Base-by-base conservation (phyloP, 2,329 filamentous ascomycete genomes). In the Neobulgaria alba region DNA sequence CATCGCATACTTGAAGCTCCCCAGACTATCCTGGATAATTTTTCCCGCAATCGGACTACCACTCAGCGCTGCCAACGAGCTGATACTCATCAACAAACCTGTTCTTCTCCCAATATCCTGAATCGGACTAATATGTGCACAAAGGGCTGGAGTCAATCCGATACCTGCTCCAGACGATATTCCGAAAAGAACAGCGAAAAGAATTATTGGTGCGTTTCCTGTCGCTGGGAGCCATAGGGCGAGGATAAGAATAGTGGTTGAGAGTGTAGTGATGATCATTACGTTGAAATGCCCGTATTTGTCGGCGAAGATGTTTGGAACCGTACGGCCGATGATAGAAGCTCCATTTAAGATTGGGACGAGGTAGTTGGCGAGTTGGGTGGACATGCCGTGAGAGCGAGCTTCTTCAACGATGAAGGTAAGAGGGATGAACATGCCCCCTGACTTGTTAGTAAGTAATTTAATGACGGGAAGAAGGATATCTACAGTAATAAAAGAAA, bases 41-140 rank as follows among this genome's bases (percentile, higher is more conserved):
- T 72, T 75, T 9, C 79, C 79, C 1, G 68, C 78, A 50, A 85
- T 79, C 1, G 81, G 81, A 23, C 68, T 73, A 1, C 79, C 77
- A 0, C 75, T 75, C 35, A 87, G 61, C 1, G 75, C 77, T 3
- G 76, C 79, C 16, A 85, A 63, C 1, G 73, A 69, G 43, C 76
- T 65, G 32, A 79, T 54, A 16, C 73, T 71, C 55, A 81, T 82
- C 14, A 74, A 67, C 0, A 72, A 68, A 1, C 83, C 83, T 2
- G 72, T 77, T 7, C 82, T 69, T 3, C 77, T 70, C n/a, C 82
- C 83, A 29, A 86, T 78, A 57, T 83, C 68, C 16, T 72, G 66
- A 29, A 84, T 69, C 37, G 82, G 77, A 2, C 73, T 77, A 45
- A 86, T 80, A 52, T 85, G 78, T 1, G 78, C 79, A 19, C 86